Base-by-base conservation (phyloP, 345 rosid species). In the Erysimum cheiranthoides region DNA sequence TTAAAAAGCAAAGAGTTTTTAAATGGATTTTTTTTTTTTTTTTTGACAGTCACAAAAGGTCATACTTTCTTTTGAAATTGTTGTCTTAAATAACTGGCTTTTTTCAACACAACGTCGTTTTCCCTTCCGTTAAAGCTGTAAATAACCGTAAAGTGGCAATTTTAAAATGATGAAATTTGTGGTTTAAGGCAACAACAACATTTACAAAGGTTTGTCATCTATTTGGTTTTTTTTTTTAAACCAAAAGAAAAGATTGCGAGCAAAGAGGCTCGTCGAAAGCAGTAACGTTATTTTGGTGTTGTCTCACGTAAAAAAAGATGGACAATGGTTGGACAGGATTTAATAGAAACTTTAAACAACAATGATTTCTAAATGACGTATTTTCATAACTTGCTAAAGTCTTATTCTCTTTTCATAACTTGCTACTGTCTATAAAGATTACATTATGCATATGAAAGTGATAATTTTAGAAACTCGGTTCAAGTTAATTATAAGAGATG, bases 381-480 rank as follows among this genome's bases (percentile, higher is more conserved):
- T 32, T 43, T 58, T 21, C 25, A 21, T 21, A 21, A 21, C n/a
- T n/a, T n/a, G n/a, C n/a, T n/a, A n/a, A n/a, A n/a, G n/a, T n/a
- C 50, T 35, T 5, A 36, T 47, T 59, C 4, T 21, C 42, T 42
- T 43, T 58, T 21, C 25, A 21, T 21, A 21, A 21, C n/a, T n/a
- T n/a, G n/a, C n/a, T n/a, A n/a, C 25, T 21, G 25, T 21, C 25
- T 21, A 21, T 21, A 21, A 43, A 64, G 10, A 36, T 45, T 56
- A 66, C 51, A 57, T 47, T n/a, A 56, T 18, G 45, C 47, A 31
- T 32, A 52, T n/a, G 84, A 82, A 25, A 61, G 10, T 27, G 28
- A 32, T 71, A 85, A 76, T 84, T 53, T 81, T 74, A 11, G 18
- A 83, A 21, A 21, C 25, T 21, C 25, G 25, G 1, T 21, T 21